Evolutionary conservation across 2,329 filamentous ascomycete genomes (phyloP).

Genomic region (Phyllosticta citrichinensis): DNA sequence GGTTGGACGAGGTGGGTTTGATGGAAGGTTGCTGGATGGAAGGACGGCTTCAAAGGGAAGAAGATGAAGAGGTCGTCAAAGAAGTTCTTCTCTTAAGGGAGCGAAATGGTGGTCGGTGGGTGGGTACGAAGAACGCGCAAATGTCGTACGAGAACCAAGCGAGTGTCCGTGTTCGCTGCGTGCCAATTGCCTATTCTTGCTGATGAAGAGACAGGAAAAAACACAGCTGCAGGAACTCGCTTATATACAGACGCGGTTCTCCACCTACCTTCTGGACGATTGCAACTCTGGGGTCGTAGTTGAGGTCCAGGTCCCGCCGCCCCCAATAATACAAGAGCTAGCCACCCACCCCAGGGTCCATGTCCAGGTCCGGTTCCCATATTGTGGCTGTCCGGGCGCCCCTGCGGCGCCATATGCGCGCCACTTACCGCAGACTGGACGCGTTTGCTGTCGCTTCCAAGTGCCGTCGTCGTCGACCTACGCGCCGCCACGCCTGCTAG

Average conservation of each 20-base stretch:
- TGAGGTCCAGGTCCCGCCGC: neutral
- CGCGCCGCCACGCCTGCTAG: no score
- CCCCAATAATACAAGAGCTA: neutral
- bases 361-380: neutral
- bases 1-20: neutral
- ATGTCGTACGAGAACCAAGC: neutral
- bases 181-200: no score
- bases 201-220: neutral
- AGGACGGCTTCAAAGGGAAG: no score
- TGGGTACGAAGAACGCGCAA: neutral
- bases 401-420: no score
- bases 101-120: neutral
- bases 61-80: neutral
- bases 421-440: no score
- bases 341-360: neutral
- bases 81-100: neutral
- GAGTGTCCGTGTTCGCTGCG: neutral
- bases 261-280: neutral
- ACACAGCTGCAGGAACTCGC: neutral
- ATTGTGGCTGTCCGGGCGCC: neutral
- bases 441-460: no score
- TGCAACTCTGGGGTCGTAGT: neutral
- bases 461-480: no score
- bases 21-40: neutral
- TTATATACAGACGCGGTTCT: neutral